phyloP scores from a whole-genome alignment of 768 basidiomycete species.

The Podaxis mareebaensis region DNA sequence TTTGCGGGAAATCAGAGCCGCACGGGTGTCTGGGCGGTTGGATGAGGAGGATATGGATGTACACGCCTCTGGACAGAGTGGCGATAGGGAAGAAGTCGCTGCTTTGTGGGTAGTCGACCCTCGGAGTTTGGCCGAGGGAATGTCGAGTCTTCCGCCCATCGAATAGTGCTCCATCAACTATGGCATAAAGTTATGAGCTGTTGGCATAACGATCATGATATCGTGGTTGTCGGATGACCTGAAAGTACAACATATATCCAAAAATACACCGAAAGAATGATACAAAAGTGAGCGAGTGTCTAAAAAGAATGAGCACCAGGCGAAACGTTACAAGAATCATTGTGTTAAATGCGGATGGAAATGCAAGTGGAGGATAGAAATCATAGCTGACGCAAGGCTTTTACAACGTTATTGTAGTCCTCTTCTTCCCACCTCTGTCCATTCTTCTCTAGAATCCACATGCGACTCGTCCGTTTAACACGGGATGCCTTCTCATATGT shows the following conservation, averaged over 20 bases:
- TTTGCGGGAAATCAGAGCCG: constrained; percentile 61
- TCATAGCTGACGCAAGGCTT: constrained; percentile 14
- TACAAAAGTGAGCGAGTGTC: not conserved
- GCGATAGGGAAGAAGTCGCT: constrained; percentile 19
- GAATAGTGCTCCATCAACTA: not conserved
- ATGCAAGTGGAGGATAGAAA: not conserved
- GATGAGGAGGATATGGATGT: constrained; percentile 25
- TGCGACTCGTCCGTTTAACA: constrained; percentile 12
- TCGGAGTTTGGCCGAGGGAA: constrained; percentile 71
- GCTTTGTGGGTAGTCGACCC: constrained; percentile 25
- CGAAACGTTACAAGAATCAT: not conserved
- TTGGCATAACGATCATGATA: constrained; percentile 5
- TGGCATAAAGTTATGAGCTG: not conserved
- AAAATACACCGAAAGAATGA: not conserved
- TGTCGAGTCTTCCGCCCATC: constrained; percentile 24
- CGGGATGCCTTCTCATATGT: constrained; percentile 9
- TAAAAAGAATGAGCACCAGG: not conserved
- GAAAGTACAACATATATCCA: not conserved
- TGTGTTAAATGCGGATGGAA: not conserved
- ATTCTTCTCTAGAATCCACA: constrained; percentile 17
- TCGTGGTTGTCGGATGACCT: not conserved
- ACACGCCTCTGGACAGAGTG: constrained; percentile 17
- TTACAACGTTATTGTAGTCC: constrained; percentile 9
- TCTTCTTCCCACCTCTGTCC: constrained; percentile 14
- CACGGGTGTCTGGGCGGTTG: constrained; percentile 32